phyloP scores from a whole-genome alignment of 148 eudicot genomes.

The Tetragonia tetragonoides region DNA sequence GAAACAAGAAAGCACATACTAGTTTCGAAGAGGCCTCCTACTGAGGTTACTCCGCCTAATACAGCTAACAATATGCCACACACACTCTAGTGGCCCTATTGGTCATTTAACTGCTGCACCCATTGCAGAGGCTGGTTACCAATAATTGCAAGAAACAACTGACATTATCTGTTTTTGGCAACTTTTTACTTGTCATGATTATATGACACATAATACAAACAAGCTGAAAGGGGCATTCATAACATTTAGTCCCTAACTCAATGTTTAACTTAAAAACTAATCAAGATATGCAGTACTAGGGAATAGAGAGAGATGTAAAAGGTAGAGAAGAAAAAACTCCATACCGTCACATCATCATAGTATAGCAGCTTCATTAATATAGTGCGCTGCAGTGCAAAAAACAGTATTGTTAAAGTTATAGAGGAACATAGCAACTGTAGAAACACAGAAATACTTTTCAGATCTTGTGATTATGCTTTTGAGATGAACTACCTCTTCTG shows the following conservation, averaged over 20 bases:
- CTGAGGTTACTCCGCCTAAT: neutral
- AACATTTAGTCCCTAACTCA: too few relatives aligned
- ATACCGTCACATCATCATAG: conserved; percentile 90
- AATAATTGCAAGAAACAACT: too few relatives aligned
- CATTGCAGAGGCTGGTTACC: too few relatives aligned
- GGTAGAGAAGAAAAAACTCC: conserved; percentile 7
- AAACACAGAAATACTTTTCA: neutral
- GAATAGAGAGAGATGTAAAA: neutral
- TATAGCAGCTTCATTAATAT: conserved; percentile 95
- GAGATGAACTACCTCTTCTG: neutral
- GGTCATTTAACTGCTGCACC: too few relatives aligned
- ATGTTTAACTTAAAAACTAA: too few relatives aligned
- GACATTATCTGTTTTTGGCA: too few relatives aligned
- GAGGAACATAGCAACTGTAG: neutral
- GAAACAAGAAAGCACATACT: too few relatives aligned
- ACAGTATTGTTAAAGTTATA: neutral
- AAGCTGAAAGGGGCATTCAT: neutral
- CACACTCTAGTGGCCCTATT: too few relatives aligned
- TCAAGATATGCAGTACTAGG: neutral
- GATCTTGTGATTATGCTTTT: neutral
- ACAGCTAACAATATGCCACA: too few relatives aligned
- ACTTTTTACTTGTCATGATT: too few relatives aligned
- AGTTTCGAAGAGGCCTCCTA: neutral
- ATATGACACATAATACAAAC: neutral
- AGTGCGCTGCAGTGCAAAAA: conserved; percentile 64